Percentiles rank a stretch among this genome's conserved stretches.
Evolutionary conservation across 371 early-diverging fungal genomes (phyloP).

Genomic region (Mucor sp.): DNA sequence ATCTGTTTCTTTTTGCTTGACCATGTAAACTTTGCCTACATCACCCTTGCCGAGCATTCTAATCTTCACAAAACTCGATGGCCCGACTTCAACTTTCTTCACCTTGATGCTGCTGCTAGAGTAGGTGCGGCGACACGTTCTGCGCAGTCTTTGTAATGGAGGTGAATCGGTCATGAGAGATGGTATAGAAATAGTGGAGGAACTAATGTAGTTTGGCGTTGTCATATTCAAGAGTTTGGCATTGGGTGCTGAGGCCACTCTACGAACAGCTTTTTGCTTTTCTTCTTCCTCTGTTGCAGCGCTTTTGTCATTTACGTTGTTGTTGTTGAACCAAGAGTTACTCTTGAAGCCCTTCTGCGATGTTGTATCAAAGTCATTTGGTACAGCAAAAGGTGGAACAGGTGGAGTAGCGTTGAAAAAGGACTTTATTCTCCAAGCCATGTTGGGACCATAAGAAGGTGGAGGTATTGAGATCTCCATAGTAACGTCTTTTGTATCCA

Average conservation of each 20-base stretch:
- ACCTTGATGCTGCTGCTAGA: slow-evolving; percentile 78
- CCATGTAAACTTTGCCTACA: slow-evolving; percentile 93
- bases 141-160: slow-evolving; percentile 13
- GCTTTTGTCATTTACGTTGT: slow-evolving; percentile 14
- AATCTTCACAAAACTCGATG: slow-evolving; percentile 80
- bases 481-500: slow-evolving; percentile 27
- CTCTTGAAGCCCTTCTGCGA: slow-evolving; percentile 39
- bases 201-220: slow-evolving; percentile 28
- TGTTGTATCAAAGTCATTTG: slow-evolving; percentile 35
- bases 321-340: slow-evolving; percentile 47
- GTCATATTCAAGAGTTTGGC: slow-evolving; percentile 22
- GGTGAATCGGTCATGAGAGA: slow-evolving; percentile 19
- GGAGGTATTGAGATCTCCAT: slow-evolving; percentile 41
- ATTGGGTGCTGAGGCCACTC: slow-evolving; percentile 59
- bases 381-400: slow-evolving; percentile 29
- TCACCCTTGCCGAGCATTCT: slow-evolving; percentile 92
- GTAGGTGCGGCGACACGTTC: slow-evolving; percentile 58
- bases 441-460: slow-evolving; percentile 39
- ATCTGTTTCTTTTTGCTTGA: slow-evolving; percentile 79
- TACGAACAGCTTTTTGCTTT: slow-evolving; percentile 39
- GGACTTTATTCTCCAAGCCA: slow-evolving; percentile 41
- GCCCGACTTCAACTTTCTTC: slow-evolving; percentile 77
- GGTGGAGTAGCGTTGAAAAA: slow-evolving; percentile 29
- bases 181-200: slow-evolving; percentile 22
- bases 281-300: slow-evolving; percentile 1